Conservation (phyloP, 106 monocot species). For the Dendrobium huoshanense region DNA sequence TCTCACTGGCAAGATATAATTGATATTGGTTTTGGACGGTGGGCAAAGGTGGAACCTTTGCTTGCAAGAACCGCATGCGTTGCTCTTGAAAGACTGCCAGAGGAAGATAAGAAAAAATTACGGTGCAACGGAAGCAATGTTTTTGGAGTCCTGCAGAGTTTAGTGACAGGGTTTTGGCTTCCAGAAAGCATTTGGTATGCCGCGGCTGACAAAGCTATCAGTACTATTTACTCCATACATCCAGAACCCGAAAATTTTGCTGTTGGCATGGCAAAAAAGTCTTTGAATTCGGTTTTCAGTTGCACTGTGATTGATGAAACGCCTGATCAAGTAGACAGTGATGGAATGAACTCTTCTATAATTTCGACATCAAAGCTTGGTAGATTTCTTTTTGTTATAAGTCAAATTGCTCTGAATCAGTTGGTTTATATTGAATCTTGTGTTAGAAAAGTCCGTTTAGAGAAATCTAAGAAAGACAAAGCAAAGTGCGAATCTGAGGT, state of each 20-base stretch:
- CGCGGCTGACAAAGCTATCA: conserved; percentile 85
- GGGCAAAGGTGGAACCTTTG: conserved; percentile 92
- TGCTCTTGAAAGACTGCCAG: conserved; percentile 77
- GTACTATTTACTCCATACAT: conserved; percentile 70
- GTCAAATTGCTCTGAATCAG: conserved; percentile 85
- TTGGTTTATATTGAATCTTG: conserved; percentile 84
- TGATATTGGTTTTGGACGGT: conserved; percentile 97
- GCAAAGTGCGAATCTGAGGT: conserved; percentile 24
- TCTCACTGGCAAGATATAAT: conserved; percentile 81
- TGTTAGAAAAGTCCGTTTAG: conserved; percentile 59
- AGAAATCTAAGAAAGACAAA: conserved; percentile 65
- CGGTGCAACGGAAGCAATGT: conserved; percentile 40
- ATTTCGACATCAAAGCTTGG: conserved; percentile 51
- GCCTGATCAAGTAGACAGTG: conserved; percentile 13
- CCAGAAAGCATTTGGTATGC: conserved; percentile 90
- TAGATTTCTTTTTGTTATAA: conserved; percentile 74
- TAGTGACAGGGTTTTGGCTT: conserved; percentile 62
- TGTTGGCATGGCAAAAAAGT: conserved; percentile 56
- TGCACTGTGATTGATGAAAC: conserved; percentile 21
- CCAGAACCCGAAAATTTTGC: conserved; percentile 81
- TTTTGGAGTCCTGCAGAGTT: conserved; percentile 49
- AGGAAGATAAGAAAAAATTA: conserved; percentile 80
- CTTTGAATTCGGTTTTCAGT: conserved; percentile 40
- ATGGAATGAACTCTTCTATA: conserved; percentile 12
- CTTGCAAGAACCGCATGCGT: conserved; percentile 91